Evolutionary conservation across 75 land plant genomes (phyloP).

Genomic region (Pinus albicaulis): DNA sequence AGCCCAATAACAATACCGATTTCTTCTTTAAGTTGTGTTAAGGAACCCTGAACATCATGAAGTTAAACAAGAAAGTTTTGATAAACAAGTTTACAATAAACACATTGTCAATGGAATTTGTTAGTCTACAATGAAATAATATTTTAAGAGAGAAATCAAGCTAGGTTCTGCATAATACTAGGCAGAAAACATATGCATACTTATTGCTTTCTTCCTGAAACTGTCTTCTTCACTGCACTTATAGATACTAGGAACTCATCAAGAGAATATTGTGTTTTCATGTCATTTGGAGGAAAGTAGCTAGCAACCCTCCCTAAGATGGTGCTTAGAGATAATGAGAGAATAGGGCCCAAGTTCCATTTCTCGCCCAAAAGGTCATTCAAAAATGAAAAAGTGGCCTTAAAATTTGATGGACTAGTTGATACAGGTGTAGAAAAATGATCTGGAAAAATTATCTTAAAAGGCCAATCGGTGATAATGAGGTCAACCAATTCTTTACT

Average conservation of each 20-base stretch:
- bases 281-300: conserved; percentile 95
- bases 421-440: conserved; percentile 90
- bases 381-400: conserved; percentile 88
- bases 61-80: background rate
- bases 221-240: conserved; percentile 94
- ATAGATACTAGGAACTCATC: conserved; percentile 88
- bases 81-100: background rate
- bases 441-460: conserved; percentile 87
- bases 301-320: conserved; percentile 85
- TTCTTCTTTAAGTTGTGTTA: background rate
- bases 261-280: conserved; percentile 94
- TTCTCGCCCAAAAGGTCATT: conserved; percentile 82
- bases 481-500: conserved; percentile 93
- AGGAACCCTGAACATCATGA: background rate
- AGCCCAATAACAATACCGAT: background rate
- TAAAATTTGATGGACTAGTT: conserved; percentile 74
- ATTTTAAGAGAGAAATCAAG: background rate
- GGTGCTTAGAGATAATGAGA: conserved; percentile 58
- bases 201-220: conserved; percentile 70
- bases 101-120: background rate
- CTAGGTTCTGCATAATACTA: background rate
- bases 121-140: background rate
- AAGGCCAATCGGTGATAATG: conserved; percentile 81
- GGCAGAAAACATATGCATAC: background rate
- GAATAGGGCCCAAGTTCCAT: conserved; percentile 31